Base-by-base conservation (phyloP, 1,139 yeast species). In the Taphrina deformans region DNA sequence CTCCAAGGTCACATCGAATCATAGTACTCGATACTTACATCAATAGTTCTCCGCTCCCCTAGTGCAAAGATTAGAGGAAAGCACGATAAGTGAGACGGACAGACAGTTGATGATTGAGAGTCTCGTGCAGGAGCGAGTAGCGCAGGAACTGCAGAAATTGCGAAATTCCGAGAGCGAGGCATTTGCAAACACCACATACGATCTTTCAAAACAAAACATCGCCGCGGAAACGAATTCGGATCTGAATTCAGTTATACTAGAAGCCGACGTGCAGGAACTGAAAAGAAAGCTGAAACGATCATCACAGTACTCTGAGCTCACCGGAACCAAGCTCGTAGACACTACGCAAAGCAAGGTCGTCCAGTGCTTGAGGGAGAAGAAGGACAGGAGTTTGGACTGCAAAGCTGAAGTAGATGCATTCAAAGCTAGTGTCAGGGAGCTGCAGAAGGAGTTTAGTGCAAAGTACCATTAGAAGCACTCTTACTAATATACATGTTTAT, bases 351-450 rank as follows among this genome's bases (percentile, higher is more conserved):
- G 46, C 9, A 40, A n/a, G 7, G 87, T 92, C 35, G 79, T 84
- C 44, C 74, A 79, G 65, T 92, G 98, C 75, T 80, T 92, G 71
- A 78, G 82, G 69, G 82, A 81, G 55, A 89, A 91, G 78, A 79
- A 82, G 71, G 89, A 86, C 44, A 85, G 82, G 74, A 87, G 91
- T 40, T 82, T 92, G 75, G 88, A 89, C 75, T 92, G 98, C 76
- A 88, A 92, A 86, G 90, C 88, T 65, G 89, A 88, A 74, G 91
- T 89, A 23, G 85, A 86, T 73, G 79, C 80, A 65, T 89, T 90
- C 76, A 88, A 85, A 73, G 56, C 51, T 33, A 48, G 58, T 24
- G 65, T 62, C 46, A 26, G 53, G 24, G 62, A 48, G n/a, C 29
- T 62, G 18, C 62, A 62, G 55, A 29, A 33, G 41, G 45, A 62